Percentiles rank a stretch among this genome's conserved stretches.
Evolutionary conservation across 805 yeast species (phyloP).

Genomic region (Candida coleopterorum): DNA sequence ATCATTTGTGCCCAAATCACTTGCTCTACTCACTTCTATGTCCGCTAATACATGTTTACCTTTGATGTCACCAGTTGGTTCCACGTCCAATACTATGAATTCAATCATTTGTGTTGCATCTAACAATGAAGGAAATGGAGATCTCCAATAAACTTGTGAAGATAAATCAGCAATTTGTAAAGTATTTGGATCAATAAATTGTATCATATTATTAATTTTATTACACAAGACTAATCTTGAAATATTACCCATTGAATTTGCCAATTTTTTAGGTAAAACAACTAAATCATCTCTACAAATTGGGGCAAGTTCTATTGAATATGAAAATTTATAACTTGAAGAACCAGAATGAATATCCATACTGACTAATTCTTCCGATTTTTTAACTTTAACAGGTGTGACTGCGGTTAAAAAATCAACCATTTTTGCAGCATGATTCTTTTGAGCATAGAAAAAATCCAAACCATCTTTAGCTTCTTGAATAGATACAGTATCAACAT

Average conservation of each 20-base stretch:
- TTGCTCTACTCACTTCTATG: conserved; percentile 81
- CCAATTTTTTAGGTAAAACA: conserved; percentile 82
- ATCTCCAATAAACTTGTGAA: conserved; percentile 73
- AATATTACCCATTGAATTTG: conserved; percentile 77
- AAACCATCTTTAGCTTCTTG: conserved; percentile 91
- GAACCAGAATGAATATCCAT: conserved; percentile 90
- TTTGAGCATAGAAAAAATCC: conserved; percentile 85
- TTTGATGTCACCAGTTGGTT: conserved; percentile 74
- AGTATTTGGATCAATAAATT: conserved; percentile 81
- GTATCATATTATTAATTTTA: conserved; percentile 75
- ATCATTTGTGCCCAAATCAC: conserved; percentile 85
- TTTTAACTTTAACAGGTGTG: conserved; percentile 77
- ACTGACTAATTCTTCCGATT: conserved; percentile 86
- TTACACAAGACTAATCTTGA: conserved; percentile 80
- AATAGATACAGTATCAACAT: conserved; percentile 87
- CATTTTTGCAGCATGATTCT: conserved; percentile 92
- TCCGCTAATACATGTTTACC: conserved; percentile 87
- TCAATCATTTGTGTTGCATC: conserved; percentile 76
- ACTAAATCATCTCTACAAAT: conserved; percentile 96
- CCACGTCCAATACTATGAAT: conserved; percentile 88
- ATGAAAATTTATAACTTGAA: conserved; percentile 84
- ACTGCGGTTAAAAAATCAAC: conserved; percentile 81
- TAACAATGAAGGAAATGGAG: conserved; percentile 72
- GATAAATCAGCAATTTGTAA: conserved; percentile 73
- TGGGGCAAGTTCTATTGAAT: conserved; percentile 91